Evolutionary conservation across 805 yeast species (phyloP), one percentile per base, ranked within the genome.

Genomic region (Diddensiella santjacobensis): DNA sequence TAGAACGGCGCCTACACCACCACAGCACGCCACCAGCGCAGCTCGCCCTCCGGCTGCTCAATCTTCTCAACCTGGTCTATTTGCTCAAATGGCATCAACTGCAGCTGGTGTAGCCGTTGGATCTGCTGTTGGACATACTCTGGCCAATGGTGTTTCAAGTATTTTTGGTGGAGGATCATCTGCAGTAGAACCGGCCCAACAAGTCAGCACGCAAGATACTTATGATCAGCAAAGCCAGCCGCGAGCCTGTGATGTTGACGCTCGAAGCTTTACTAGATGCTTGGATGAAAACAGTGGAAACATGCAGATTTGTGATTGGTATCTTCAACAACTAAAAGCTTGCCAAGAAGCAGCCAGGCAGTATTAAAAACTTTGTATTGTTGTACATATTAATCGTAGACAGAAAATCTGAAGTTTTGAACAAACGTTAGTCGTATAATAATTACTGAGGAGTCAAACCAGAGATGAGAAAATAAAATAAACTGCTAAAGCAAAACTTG

Each of bases 51-150:
- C 80, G 42, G 74, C 57, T 22, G 78, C 63, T 37, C 69, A 61
- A 48, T 66, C 57, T 42, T 67, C 60, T 52, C 67, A 65, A 60
- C 97, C 97, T 42, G 97, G 98, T 61, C 61, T 91, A 66, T 90
- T 91, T 62, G 86, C 91, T 51, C 95, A 93, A 72, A 93, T 93
- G 99, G 98, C 98, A 35, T 77, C 95, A 42, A 93, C 99, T 42
- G 99, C 99, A 48, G 99, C 98, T 43, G 99, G 99, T 82, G 99
- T 93, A 40, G 99, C 98, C 47, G 97, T 93, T 49, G 99, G 99
- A 62, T 87, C 96, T 45, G 84, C 98, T 53, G 83, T 91, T 47
- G 99, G 99, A 54, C 99, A 93, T 77, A 88, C 97, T 36, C 58
- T 91, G 50, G 97, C 97, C 72, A 95, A 95, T 54, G 98, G 98